Evolutionary conservation across 495 filamentous ascomycete genomes (phyloP), one percentile per base, ranked within the genome.

Genomic region (Aspergillus bertholletiae): DNA sequence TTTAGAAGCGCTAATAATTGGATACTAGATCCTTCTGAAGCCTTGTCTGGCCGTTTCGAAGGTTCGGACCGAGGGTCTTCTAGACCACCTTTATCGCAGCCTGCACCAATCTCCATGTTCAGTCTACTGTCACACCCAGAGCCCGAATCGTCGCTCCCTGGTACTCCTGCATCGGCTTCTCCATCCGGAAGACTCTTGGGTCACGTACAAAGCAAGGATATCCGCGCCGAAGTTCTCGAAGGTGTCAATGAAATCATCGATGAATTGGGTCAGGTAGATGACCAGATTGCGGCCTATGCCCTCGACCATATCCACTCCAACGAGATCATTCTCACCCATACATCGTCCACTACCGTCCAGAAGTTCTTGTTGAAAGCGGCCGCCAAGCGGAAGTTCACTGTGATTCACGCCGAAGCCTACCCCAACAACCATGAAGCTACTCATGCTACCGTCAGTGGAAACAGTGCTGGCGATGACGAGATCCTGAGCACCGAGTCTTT

Each of bases 221-320:
- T 96, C 37, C 88, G 88, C 52, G 88, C 88, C n/a, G 92, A 96
- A 67, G 87, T 96, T 3, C 78, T 93, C 54, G 87, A 90, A 62
- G 91, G 90, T 21, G 92, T 97, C 54, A 80, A 86, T 56, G 92
- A 97, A 68, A 89, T 97, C 30, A 88, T 92, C 64, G 92, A 97
- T 62, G 92, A 97, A 67, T 80, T 97, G 40, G 83, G 83, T 41
- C 88, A 92, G 67, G 88, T 88, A 13, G 92, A 95, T 67, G 88
- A 92, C 58, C 90, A 94, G 68, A 93, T 96, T 55, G 88, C 92
- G 3, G 82, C 80, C 21, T 90, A 90, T 58, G 87, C 91, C 6
- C 83, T 92, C 44, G 88, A 95, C 20, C 88, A 96, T 66, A 96
- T 97, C 46, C 89, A 95, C 70, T 85, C 87, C 11, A 89, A 89